These are phyloP conservation scores for Gardenia jasminoides DNA, from an alignment of 257 asterid species.

Conservation along the genomic window DNA sequence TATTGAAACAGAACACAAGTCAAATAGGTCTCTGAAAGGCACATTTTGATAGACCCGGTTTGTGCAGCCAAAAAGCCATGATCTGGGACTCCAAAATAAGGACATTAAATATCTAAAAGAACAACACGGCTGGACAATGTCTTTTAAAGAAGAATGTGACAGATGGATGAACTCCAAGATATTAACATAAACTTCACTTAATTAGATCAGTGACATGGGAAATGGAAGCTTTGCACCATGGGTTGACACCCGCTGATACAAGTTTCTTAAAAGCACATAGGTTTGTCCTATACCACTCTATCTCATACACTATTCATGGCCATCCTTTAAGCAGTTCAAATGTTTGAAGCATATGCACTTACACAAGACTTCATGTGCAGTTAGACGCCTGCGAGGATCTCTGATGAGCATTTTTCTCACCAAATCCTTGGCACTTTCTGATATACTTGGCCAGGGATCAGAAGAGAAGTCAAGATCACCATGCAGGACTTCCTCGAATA, in stretches of 20 bases:
- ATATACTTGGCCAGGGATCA: constrained; percentile 96
- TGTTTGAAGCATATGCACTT: constrained; percentile 34
- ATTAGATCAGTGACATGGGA: not conserved
- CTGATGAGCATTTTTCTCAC: constrained; percentile 87
- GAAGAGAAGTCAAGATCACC: constrained; percentile 91
- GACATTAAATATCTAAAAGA: not conserved
- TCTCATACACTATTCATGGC: not conserved
- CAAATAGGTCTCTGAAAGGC: not conserved
- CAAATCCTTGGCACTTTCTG: constrained; percentile 83
- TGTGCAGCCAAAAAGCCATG: not conserved
- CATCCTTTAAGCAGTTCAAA: not conserved
- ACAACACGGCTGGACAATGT: not conserved
- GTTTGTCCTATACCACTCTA: not conserved
- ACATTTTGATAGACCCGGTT: not conserved
- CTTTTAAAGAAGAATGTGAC: not conserved
- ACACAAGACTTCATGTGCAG: constrained; percentile 93
- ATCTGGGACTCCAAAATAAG: not conserved
- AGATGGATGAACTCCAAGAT: not conserved
- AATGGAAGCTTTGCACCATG: not conserved
- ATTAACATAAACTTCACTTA: not conserved
- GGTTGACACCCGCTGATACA: not conserved
- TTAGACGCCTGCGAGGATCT: constrained; percentile 80
- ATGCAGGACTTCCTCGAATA: constrained; percentile 87
- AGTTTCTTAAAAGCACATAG: not conserved
- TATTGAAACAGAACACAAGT: not conserved